Conservation (phyloP, 257 asterid genomes). For the Gynochthodes officinalis region DNA sequence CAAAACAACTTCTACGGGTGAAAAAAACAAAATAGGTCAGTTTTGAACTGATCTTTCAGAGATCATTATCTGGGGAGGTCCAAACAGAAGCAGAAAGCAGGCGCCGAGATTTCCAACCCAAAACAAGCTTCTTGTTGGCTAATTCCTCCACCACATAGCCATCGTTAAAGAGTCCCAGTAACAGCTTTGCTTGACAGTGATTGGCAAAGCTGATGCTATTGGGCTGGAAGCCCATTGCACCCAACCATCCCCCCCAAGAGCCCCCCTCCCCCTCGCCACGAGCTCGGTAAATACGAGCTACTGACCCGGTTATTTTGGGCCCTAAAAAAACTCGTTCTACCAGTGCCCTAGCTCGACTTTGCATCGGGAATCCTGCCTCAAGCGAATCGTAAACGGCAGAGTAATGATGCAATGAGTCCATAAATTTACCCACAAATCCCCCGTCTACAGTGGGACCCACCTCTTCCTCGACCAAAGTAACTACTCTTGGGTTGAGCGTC, state of each 20-base stretch:
- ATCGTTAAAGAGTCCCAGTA: conserved; percentile 68
- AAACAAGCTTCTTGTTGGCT: conserved; percentile 49
- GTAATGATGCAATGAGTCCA: conserved; percentile 66
- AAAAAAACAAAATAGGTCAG: neutral
- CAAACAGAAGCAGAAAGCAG: conserved; percentile 78
- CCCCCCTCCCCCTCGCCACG: conserved; percentile 28
- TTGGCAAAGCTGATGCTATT: conserved; percentile 54
- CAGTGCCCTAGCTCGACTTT: conserved; percentile 48
- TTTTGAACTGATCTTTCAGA: conserved; percentile 16
- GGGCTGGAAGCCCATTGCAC: conserved; percentile 38
- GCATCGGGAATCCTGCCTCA: conserved; percentile 81
- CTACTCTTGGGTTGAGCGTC: conserved; percentile 48
- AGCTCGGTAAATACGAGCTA: conserved; percentile 46
- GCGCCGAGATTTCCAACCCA: conserved; percentile 79
- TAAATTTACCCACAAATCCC: conserved; percentile 68
- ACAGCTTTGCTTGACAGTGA: conserved; percentile 73
- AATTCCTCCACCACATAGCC: conserved; percentile 75
- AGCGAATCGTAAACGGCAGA: conserved; percentile 65
- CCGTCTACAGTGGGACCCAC: conserved; percentile 24
- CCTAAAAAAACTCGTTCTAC: conserved; percentile 71
- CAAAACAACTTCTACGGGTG: neutral
- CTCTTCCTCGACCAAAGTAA: conserved; percentile 75
- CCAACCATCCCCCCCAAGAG: conserved; percentile 65
- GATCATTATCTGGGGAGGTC: conserved; percentile 48
- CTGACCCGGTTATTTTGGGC: conserved; percentile 51